These are phyloP conservation scores for Daldinia vernicosa DNA, from an alignment of 495 filamentous ascomycete genomes.

Conservation along the genomic window DNA sequence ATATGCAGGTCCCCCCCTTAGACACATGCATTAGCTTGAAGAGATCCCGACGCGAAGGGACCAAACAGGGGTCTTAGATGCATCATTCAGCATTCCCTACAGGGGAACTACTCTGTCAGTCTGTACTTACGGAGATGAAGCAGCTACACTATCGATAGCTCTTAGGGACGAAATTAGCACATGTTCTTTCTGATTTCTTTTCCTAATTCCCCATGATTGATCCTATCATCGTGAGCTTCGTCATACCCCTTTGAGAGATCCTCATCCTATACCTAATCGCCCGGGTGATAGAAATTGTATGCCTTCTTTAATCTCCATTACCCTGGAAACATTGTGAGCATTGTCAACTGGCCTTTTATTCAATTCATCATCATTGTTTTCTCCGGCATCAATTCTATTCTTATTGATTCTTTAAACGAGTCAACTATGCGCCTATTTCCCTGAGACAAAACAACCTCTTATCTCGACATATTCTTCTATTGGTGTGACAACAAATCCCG, in stretches of 20 bases:
- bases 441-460: conserved; percentile 31
- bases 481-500: conserved; percentile 17
- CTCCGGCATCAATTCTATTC: not conserved
- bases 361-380: not conserved
- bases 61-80: conserved; percentile 22
- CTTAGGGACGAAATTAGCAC: conserved; percentile 10
- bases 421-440: conserved; percentile 14
- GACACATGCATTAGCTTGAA: conserved; percentile 24
- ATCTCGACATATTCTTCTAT: conserved; percentile 5
- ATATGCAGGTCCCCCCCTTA: conserved; percentile 32
- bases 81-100: not conserved
- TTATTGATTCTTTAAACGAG: not conserved
- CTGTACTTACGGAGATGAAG: conserved; percentile 21
- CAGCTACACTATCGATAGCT: conserved; percentile 33
- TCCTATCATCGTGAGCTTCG: conserved; percentile 19
- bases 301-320: not conserved
- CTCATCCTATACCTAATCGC: conserved; percentile 21
- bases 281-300: conserved; percentile 20
- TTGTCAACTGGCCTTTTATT: not conserved
- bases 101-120: not conserved
- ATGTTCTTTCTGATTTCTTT: conserved; percentile 18
- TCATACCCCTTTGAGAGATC: conserved; percentile 8
- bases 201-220: conserved; percentile 12
- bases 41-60: conserved; percentile 33
- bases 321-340: not conserved